A percentile compares a stretch with the other conserved stretches of the same genome.
These are phyloP conservation scores for Elaeis guineensis DNA, from an alignment of 176 grass and related monocot species.

Conservation along the genomic window DNA sequence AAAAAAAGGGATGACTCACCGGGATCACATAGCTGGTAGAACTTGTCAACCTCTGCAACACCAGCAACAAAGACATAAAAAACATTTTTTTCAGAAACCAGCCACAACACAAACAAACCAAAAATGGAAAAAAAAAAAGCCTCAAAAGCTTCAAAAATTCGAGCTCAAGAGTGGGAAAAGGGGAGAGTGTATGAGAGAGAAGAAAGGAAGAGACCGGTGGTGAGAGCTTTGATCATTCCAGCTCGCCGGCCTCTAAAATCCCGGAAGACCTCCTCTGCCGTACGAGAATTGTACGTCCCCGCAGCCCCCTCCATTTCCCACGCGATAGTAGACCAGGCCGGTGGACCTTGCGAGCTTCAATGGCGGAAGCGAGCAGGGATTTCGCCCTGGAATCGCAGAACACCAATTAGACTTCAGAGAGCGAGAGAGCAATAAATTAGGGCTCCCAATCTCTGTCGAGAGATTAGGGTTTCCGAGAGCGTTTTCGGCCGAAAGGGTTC, in stretches of 20 bases:
- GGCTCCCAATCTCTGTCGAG: too few species aligned
- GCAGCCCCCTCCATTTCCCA: constrained; percentile 48
- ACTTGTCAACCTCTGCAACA: constrained; percentile 89
- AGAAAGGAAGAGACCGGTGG: constrained; percentile 33
- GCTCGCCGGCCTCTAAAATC: constrained; percentile 75
- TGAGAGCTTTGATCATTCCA: constrained; percentile 91
- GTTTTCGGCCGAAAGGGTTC: too few species aligned
- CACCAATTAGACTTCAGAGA: too few species aligned
- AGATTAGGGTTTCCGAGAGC: too few species aligned
- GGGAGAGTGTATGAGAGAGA: neutral
- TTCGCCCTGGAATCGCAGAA: too few species aligned
- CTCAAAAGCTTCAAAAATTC: too few species aligned
- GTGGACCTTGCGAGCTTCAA: too few species aligned
- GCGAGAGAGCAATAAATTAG: too few species aligned
- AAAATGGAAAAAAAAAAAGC: too few species aligned
- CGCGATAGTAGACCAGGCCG: neutral
- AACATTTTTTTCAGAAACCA: neutral
- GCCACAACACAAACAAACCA: too few species aligned
- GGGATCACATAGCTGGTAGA: constrained; percentile 86
- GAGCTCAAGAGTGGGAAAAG: too few species aligned
- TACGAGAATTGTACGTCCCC: constrained; percentile 32
- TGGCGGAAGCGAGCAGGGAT: too few species aligned
- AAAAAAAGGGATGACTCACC: constrained; percentile 49
- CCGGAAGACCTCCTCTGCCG: constrained; percentile 85
- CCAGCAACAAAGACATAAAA: constrained; percentile 14